Conservation (phyloP, 1,139 yeast species). For the Lodderomyces theae region DNA sequence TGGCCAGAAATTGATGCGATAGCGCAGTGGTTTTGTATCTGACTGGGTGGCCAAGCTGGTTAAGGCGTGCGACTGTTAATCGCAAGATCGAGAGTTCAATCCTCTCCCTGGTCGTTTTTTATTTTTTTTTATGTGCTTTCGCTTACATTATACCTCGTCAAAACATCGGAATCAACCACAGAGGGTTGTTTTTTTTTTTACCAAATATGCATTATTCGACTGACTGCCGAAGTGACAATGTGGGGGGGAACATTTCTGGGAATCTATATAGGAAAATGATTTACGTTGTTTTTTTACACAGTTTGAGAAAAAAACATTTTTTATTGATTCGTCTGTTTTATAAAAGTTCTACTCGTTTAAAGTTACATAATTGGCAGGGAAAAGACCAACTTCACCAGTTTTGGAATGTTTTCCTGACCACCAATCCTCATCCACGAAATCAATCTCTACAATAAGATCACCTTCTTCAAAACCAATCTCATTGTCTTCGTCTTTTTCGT, state of each 20-base stretch:
- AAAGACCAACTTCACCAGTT: conserved; percentile 74
- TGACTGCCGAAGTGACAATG: too few species aligned
- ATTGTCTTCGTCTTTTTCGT: conserved; percentile 76
- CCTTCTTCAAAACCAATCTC: conserved; percentile 84
- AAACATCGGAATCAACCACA: too few species aligned
- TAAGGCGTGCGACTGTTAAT: conserved; percentile 13
- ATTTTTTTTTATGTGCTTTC: background rate
- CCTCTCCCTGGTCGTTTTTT: conserved; percentile 11
- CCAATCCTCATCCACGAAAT: conserved; percentile 94
- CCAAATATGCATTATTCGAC: too few species aligned
- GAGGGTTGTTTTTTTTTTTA: background rate
- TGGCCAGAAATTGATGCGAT: conserved; percentile 1
- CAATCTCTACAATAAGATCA: conserved; percentile 76
- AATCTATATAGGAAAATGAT: too few species aligned
- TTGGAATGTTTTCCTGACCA: conserved; percentile 76
- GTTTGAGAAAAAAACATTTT: too few species aligned
- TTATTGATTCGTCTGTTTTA: too few species aligned
- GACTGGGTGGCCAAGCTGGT: conserved; percentile 13
- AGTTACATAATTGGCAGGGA: conserved; percentile 86
- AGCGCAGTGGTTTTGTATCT: conserved; percentile 2
- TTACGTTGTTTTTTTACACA: too few species aligned
- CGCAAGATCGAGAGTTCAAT: conserved; percentile 12
- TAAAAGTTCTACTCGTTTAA: conserved; percentile 21
- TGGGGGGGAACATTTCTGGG: too few species aligned
- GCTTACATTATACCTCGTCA: background rate